Evolutionary conservation across 495 filamentous ascomycete genomes (phyloP).

Genomic region (Mytilinidion resinicola): DNA sequence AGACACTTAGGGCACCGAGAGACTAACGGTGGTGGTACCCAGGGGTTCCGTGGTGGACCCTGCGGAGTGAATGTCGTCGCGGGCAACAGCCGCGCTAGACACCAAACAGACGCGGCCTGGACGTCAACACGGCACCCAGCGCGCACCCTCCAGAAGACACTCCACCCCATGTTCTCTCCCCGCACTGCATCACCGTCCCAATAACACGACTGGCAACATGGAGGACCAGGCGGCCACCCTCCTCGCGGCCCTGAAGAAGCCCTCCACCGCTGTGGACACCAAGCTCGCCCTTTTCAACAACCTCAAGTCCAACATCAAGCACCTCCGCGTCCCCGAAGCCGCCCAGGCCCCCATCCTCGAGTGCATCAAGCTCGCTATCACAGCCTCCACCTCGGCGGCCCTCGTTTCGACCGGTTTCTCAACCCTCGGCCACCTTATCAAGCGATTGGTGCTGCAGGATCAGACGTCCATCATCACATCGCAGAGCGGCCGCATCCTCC

Average conservation of each 20-base stretch:
- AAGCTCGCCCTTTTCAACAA: conserved; percentile 64
- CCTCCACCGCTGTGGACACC: conserved; percentile 59
- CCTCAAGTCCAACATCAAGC: conserved; percentile 82
- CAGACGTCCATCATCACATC: conserved; percentile 59
- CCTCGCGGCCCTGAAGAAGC: conserved; percentile 57
- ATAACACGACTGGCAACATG: conserved; percentile 33
- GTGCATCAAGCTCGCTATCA: conserved; percentile 58
- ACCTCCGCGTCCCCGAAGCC: conserved; percentile 72
- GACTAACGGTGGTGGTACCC: too few species aligned
- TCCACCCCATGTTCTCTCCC: conserved; percentile 1
- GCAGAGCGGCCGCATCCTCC: conserved; percentile 57
- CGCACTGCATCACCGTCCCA: conserved; percentile 5
- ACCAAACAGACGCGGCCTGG: too few species aligned
- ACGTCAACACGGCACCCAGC: too few species aligned
- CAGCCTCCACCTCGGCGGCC: conserved; percentile 57
- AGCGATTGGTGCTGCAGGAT: conserved; percentile 76
- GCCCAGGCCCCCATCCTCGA: conserved; percentile 69
- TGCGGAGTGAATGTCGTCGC: too few species aligned
- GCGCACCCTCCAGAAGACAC: too few species aligned
- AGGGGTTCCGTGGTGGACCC: too few species aligned
- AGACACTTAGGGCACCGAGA: too few species aligned
- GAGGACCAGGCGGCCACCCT: conserved; percentile 62
- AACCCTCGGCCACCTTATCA: conserved; percentile 75
- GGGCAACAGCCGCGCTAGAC: too few species aligned
- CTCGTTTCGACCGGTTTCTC: conserved; percentile 74